Base-by-base conservation (phyloP, 306 rosid genomes). In the Fragaria iinumae region DNA sequence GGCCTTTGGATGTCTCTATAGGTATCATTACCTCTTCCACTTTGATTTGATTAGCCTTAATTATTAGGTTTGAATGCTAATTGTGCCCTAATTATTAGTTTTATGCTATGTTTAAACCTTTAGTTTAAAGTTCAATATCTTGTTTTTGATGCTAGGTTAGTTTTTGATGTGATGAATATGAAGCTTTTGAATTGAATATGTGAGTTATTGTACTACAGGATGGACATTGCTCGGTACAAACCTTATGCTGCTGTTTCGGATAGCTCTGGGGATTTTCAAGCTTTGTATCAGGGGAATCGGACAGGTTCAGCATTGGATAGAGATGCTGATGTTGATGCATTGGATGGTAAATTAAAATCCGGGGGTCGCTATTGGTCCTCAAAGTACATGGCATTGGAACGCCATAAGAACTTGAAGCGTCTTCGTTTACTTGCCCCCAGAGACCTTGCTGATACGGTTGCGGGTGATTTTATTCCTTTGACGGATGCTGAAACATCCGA, bases 311-410 rank as follows among this genome's bases (percentile, higher is more conserved):
- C 84, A 25, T 74, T 83, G 74, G 97, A 92, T 77, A 90, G 81
- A 84, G 98, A 94, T 72, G 85, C 77, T 18, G 98, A 94, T 82
- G 83, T 76, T 69, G 98, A 92, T 69, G 79, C 88, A 50, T 84
- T 92, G 85, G 93, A 92, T 77, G 77, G 77, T 76, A 89, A 89
- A 83, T 72, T 89, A 75, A 89, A 84, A 82, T 87, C 92, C 27
- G 89, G 88, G 76, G 95, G 96, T 73, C 95, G 98, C 32, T 94
- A 94, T 77, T 94, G 97, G 97, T 92, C 97, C 74, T 95, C 91
- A 45, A 94, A 90, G 83, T 81, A 90, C 77, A 83, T 83, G 86
- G 98, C 96, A 74, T 73, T 92, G 86, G 95, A 95, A 81, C 88
- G 89, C 63, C 93, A 92, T 78, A 92, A 88, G 80, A 92, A 81